Evolutionary conservation across 768 basidiomycete genomes (phyloP).

Genomic region (Termitomyces sp.): DNA sequence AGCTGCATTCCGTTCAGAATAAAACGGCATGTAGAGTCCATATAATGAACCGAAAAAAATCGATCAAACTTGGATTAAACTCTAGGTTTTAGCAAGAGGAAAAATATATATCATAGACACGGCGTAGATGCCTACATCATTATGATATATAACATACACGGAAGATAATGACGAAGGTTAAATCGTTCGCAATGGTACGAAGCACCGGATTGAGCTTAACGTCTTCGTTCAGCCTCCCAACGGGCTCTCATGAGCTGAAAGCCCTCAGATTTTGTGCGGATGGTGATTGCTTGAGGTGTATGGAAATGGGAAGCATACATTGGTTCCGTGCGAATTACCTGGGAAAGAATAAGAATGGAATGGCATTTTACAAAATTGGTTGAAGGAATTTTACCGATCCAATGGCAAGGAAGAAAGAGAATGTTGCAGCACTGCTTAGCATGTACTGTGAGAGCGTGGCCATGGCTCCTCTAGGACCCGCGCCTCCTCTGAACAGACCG

Average conservation of each 20-base stretch:
- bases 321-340: constrained; percentile 90
- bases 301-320: constrained; percentile 56
- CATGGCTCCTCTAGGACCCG: constrained; percentile 85
- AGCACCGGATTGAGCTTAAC: constrained; percentile 17
- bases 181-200: background rate
- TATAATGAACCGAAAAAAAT: no score
- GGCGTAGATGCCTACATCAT: background rate
- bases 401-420: constrained; percentile 95
- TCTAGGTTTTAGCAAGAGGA: background rate
- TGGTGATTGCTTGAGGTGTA: constrained; percentile 51
- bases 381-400: constrained; percentile 62
- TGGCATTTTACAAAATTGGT: background rate
- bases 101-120: constrained; percentile 5
- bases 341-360: constrained; percentile 6
- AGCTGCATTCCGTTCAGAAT: no score
- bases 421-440: constrained; percentile 96
- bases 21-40: no score
- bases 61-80: no score
- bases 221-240: constrained; percentile 65
- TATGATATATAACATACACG: background rate
- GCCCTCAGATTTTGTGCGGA: constrained; percentile 68
- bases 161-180: background rate
- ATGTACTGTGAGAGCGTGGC: constrained; percentile 97
- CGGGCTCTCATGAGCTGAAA: constrained; percentile 66
- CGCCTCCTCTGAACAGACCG: constrained; percentile 62